Percentiles rank a stretch among this genome's conserved stretches.
Conservation (phyloP, 495 filamentous ascomycete genomes). For the Cercophora sp. region DNA sequence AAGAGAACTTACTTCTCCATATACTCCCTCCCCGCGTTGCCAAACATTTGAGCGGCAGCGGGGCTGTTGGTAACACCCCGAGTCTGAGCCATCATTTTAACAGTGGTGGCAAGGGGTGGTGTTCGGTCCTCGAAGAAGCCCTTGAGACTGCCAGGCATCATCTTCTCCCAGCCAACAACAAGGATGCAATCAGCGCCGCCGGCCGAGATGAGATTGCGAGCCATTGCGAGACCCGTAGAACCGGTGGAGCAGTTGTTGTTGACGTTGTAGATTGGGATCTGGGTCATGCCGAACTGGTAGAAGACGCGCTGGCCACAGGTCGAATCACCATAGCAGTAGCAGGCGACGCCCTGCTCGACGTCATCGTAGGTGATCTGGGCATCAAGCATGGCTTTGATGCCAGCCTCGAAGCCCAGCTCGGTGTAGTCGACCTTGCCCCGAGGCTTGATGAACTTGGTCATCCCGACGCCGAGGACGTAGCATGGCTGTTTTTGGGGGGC, state of each 20-base stretch:
- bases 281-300: slow-evolving; percentile 97
- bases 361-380: slow-evolving; percentile 96
- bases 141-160: slow-evolving; percentile 84
- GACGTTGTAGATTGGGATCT: slow-evolving; percentile 93
- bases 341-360: slow-evolving; percentile 92
- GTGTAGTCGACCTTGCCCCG: slow-evolving; percentile 86
- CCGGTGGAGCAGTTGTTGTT: slow-evolving; percentile 99
- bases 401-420: slow-evolving; percentile 90
- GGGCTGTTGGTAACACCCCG: slow-evolving; percentile 76
- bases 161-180: slow-evolving; percentile 96
- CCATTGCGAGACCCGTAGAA: slow-evolving; percentile 82
- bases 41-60: slow-evolving; percentile 88
- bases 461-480: slow-evolving; percentile 94
- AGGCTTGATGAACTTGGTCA: slow-evolving; percentile 99
- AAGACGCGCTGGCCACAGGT: slow-evolving; percentile 96
- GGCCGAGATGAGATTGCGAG: slow-evolving; percentile 70
- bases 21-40: slow-evolving; percentile 91
- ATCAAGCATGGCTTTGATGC: slow-evolving; percentile 92
- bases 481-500: slow-evolving; percentile 41
- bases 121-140: slow-evolving; percentile 74
- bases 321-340: slow-evolving; percentile 94
- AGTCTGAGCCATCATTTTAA: slow-evolving; percentile 76
- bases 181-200: slow-evolving; percentile 82
- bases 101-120: slow-evolving; percentile 68
- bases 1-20: slow-evolving; percentile 72